Percentiles rank a stretch among this genome's conserved stretches.
phyloP scores from a whole-genome alignment of 2,329 filamentous ascomycete species.

The Trichoderma atroviride region DNA sequence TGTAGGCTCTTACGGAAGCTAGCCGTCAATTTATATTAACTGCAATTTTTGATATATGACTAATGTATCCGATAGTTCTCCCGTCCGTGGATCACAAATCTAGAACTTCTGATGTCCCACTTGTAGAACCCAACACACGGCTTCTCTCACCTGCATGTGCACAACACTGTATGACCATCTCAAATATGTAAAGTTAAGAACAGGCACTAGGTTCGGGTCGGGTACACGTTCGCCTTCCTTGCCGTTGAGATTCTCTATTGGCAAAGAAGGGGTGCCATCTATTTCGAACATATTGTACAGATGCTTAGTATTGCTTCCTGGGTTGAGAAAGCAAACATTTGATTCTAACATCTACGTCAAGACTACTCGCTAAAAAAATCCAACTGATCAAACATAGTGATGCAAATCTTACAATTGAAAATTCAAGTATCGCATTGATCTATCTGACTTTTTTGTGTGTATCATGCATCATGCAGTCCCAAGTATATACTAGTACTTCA shows the following conservation, averaged over 20 bases:
- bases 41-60: background rate
- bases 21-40: background rate
- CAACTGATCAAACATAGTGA: background rate
- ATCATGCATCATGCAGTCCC: conserved; percentile 3
- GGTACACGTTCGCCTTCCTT: background rate
- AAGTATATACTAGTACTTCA: conserved; percentile 17
- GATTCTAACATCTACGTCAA: background rate
- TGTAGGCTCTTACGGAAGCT: background rate
- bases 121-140: background rate
- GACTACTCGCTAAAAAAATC: background rate
- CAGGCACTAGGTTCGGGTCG: background rate
- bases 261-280: background rate
- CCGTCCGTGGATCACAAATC: background rate
- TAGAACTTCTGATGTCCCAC: background rate
- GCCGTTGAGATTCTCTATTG: too few species aligned
- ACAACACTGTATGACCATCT: background rate
- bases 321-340: background rate
- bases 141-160: background rate
- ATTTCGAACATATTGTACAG: background rate
- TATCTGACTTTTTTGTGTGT: background rate
- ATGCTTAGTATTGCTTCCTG: background rate
- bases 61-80: background rate
- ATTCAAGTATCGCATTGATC: conserved; percentile 18
- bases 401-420: background rate
- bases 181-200: background rate